A percentile compares a stretch with the other conserved stretches of the same genome.
Evolutionary conservation across 164 flowering plant species (phyloP).

Genomic region (Taxillus chinensis): DNA sequence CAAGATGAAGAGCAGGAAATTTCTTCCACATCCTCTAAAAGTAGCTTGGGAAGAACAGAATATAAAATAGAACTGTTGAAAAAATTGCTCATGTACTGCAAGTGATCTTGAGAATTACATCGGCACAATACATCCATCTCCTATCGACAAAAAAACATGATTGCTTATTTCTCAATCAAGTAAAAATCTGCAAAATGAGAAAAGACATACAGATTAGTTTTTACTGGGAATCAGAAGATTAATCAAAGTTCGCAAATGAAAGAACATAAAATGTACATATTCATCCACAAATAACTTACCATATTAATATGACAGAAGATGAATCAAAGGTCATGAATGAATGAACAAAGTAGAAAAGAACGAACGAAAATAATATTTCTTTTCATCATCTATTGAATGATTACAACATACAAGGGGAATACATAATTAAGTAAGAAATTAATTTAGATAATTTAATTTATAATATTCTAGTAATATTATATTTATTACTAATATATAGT

Average conservation of each 20-base stretch:
- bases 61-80: constrained; percentile 12
- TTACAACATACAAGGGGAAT: too few species aligned
- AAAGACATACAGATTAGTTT: constrained; percentile 8
- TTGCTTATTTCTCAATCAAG: constrained; percentile 30
- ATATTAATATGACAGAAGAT: constrained; percentile 23
- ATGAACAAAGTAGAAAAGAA: too few species aligned
- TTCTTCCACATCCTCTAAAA: constrained; percentile 38
- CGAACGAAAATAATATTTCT: too few species aligned
- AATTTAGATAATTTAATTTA: too few species aligned
- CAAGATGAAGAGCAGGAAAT: constrained; percentile 32
- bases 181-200: constrained; percentile 36
- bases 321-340: too few species aligned
- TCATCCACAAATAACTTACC: constrained; percentile 33
- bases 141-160: constrained; percentile 42
- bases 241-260: not conserved
- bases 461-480: too few species aligned
- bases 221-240: not conserved
- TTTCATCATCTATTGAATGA: too few species aligned
- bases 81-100: constrained; percentile 13
- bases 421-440: too few species aligned
- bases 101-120: constrained; percentile 18
- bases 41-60: constrained; percentile 26
- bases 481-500: too few species aligned
- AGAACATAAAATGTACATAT: not conserved
- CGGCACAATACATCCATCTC: constrained; percentile 33